phyloP scores from a whole-genome alignment of 257 asterid genomes.

The Nicotiana attenuata region DNA sequence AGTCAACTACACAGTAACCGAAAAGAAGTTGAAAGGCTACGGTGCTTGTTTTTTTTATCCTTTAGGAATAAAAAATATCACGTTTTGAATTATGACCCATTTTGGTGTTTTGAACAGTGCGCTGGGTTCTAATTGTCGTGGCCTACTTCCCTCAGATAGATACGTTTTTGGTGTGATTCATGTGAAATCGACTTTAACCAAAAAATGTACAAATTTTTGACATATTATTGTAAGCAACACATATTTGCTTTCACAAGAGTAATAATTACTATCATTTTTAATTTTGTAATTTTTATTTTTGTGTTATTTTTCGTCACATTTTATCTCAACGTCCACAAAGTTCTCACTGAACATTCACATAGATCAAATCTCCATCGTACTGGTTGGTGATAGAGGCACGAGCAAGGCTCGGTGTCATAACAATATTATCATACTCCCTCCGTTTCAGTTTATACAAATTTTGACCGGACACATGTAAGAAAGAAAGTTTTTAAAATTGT shows the following conservation, averaged over 20 bases:
- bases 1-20: too few species aligned
- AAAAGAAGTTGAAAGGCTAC: too few species aligned
- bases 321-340: neutral
- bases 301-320: neutral
- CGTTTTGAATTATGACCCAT: too few species aligned
- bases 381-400: neutral
- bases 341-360: neutral
- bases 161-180: constrained; percentile 22
- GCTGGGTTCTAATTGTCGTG: constrained; percentile 4
- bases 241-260: neutral
- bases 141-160: constrained; percentile 12
- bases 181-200: constrained; percentile 14
- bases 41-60: too few species aligned
- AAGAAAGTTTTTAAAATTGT: too few species aligned
- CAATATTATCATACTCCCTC: neutral
- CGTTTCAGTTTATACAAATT: too few species aligned
- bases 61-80: too few species aligned
- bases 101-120: neutral
- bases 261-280: neutral
- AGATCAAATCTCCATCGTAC: too few species aligned
- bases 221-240: neutral
- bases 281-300: neutral
- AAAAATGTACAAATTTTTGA: too few species aligned
- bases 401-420: neutral
- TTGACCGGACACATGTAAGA: neutral